These are phyloP conservation scores for Tolypocladium guangdongense DNA, from an alignment of 2,329 filamentous ascomycete species.

Conservation along the genomic window DNA sequence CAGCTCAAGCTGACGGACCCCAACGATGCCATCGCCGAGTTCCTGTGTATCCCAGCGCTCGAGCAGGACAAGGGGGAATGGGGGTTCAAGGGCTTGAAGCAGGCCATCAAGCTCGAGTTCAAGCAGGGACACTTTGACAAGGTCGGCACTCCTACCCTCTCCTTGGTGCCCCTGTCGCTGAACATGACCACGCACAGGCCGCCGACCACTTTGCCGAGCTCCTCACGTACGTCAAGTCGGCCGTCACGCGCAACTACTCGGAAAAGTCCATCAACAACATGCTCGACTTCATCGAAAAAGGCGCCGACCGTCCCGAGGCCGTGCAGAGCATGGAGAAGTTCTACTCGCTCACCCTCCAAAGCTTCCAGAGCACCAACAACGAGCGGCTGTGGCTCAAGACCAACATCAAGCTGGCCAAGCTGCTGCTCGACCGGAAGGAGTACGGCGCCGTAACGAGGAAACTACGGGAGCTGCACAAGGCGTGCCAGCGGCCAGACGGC, in stretches of 20 bases:
- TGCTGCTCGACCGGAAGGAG: conserved; percentile 86
- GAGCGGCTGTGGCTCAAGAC: conserved; percentile 96
- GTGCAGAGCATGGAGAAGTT: conserved; percentile 84
- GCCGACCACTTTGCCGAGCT: conserved; percentile 89
- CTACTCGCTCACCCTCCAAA: conserved; percentile 85
- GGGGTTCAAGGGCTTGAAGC: conserved; percentile 97
- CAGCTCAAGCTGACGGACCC: conserved; percentile 84
- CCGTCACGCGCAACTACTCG: conserved; percentile 94
- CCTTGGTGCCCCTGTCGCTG: conserved; percentile 8
- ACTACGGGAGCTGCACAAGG: conserved; percentile 75
- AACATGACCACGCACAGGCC: conserved; percentile 42
- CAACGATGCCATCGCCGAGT: conserved; percentile 82
- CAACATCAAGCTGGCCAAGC: conserved; percentile 88
- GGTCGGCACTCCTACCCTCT: conserved; percentile 30
- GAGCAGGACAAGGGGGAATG: conserved; percentile 93
- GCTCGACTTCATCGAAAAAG: conserved; percentile 95
- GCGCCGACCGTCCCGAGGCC: conserved; percentile 55
- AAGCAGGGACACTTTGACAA: conserved; percentile 80
- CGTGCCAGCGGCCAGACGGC: conserved; percentile 80
- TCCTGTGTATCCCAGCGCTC: conserved; percentile 73
- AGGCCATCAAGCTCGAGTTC: conserved; percentile 96
- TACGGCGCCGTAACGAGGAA: conserved; percentile 73
- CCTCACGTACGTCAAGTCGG: conserved; percentile 92
- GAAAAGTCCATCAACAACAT: conserved; percentile 99
- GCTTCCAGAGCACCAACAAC: conserved; percentile 96